Conservation (phyloP, 2,329 filamentous ascomycete species). For the Epichloe baconii region DNA sequence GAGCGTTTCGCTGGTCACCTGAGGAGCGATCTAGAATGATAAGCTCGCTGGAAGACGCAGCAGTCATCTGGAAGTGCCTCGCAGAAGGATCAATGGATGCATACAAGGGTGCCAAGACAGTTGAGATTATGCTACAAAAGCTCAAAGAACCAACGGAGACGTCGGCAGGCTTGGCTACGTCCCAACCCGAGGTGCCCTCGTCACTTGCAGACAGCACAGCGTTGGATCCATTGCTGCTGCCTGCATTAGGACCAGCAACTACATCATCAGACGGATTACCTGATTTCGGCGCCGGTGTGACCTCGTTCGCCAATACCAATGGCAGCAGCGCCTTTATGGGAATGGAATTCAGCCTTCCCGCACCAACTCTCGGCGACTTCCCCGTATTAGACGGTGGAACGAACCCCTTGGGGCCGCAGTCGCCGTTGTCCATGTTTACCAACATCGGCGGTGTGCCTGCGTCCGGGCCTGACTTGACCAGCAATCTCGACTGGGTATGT, state of each 20-base stretch:
- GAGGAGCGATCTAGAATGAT: constrained; percentile 64
- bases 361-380: constrained; percentile 18
- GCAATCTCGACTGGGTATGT: constrained; percentile 47
- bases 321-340: constrained; percentile 27
- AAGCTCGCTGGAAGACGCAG: constrained; percentile 55
- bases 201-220: constrained; percentile 27
- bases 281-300: constrained; percentile 15
- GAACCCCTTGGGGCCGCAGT: constrained; percentile 17
- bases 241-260: constrained; percentile 8
- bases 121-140: constrained; percentile 78
- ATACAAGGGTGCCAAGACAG: constrained; percentile 67
- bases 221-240: constrained; percentile 14
- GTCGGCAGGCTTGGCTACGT: constrained; percentile 5
- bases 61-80: constrained; percentile 67
- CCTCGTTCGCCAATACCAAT: constrained; percentile 24
- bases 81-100: constrained; percentile 75
- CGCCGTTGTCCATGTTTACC: constrained; percentile 41
- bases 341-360: constrained; percentile 29
- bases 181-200: constrained; percentile 12
- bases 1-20: constrained; percentile 41
- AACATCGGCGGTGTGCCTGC: constrained; percentile 22
- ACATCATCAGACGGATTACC: constrained; percentile 14
- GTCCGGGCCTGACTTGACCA: constrained; percentile 28
- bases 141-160: constrained; percentile 31
- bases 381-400: constrained; percentile 14